phyloP scores from a whole-genome alignment of 106 monocot genomes.

The Dendrobium catenatum region DNA sequence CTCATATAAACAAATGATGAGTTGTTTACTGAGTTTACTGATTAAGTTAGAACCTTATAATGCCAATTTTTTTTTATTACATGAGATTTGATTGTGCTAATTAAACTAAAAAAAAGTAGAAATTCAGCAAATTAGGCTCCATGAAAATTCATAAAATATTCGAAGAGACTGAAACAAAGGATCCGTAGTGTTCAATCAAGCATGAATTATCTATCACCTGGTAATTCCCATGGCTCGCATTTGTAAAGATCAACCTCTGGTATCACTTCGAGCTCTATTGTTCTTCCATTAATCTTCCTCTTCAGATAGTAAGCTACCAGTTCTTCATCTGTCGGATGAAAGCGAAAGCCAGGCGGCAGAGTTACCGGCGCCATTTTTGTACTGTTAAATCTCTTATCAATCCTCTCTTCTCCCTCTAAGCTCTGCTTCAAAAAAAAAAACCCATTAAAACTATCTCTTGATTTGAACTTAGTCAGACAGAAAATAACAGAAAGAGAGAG shows the following conservation, averaged over 20 bases:
- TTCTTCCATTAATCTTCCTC: slow-evolving; percentile 18
- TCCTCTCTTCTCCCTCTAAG: not conserved
- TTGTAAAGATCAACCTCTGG: slow-evolving; percentile 28
- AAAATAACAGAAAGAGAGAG: not conserved
- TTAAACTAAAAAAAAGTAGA: too few relatives aligned
- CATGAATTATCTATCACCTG: slow-evolving; percentile 4
- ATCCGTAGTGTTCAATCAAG: not conserved
- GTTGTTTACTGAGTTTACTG: too few relatives aligned
- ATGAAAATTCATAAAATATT: too few relatives aligned
- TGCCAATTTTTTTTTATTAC: too few relatives aligned
- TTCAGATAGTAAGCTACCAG: slow-evolving; percentile 13
- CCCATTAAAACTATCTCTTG: not conserved
- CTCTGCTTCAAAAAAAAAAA: not conserved
- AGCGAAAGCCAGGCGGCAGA: slow-evolving; percentile 14
- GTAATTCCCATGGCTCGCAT: slow-evolving; percentile 29
- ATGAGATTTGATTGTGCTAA: too few relatives aligned
- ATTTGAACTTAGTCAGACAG: not conserved
- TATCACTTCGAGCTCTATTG: slow-evolving; percentile 21
- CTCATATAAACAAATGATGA: not conserved
- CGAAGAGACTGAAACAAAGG: too few relatives aligned
- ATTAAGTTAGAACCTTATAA: too few relatives aligned
- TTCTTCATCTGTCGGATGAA: slow-evolving; percentile 10
- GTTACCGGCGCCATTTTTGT: slow-evolving; percentile 15
- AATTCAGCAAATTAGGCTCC: too few relatives aligned
- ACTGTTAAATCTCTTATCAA: not conserved